Conservation (phyloP, 768 basidiomycete species). For the Psilocybe azurescens region DNA sequence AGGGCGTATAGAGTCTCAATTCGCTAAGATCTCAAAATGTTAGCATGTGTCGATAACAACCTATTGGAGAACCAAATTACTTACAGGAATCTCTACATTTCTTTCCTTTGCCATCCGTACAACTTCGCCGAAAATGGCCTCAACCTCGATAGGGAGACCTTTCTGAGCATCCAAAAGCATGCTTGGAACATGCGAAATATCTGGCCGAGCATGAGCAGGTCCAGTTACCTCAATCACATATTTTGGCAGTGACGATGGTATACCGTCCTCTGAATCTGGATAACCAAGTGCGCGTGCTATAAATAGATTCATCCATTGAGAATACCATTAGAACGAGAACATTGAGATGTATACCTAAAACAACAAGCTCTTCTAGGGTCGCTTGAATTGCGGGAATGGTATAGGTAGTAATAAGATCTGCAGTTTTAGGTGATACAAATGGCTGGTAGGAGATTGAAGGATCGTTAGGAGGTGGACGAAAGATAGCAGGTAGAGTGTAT, state of each 20-base stretch:
- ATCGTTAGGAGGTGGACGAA: slow-evolving; percentile 14
- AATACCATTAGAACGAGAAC: neutral
- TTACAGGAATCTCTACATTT: slow-evolving; percentile 12
- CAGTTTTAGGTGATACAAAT: slow-evolving; percentile 34
- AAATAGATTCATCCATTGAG: neutral
- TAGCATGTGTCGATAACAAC: neutral
- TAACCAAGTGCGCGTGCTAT: slow-evolving; percentile 17
- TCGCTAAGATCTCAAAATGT: neutral
- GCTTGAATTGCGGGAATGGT: slow-evolving; percentile 41
- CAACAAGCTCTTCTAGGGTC: slow-evolving; percentile 44
- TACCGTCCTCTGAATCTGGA: slow-evolving; percentile 12
- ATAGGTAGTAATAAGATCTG: slow-evolving; percentile 34
- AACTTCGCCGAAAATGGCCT: slow-evolving; percentile 16
- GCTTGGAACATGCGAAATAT: slow-evolving; percentile 13
- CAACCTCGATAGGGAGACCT: slow-evolving; percentile 13
- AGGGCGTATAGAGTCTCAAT: slow-evolving; percentile 15
- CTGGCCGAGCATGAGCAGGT: neutral
- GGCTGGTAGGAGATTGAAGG: slow-evolving; percentile 20
- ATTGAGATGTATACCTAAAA: slow-evolving; percentile 30
- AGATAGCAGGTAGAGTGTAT: slow-evolving; percentile 15
- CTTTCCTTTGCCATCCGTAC: slow-evolving; percentile 14
- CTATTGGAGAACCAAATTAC: neutral
- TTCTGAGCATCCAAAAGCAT: slow-evolving; percentile 15
- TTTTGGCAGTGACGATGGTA: slow-evolving; percentile 7
- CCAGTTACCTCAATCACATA: slow-evolving; percentile 8